A percentile compares a stretch with the other conserved stretches of the same genome.
Evolutionary conservation across 225 moss, liverwort and hornwort species (phyloP).

Genomic region (Polytrichum commune): DNA sequence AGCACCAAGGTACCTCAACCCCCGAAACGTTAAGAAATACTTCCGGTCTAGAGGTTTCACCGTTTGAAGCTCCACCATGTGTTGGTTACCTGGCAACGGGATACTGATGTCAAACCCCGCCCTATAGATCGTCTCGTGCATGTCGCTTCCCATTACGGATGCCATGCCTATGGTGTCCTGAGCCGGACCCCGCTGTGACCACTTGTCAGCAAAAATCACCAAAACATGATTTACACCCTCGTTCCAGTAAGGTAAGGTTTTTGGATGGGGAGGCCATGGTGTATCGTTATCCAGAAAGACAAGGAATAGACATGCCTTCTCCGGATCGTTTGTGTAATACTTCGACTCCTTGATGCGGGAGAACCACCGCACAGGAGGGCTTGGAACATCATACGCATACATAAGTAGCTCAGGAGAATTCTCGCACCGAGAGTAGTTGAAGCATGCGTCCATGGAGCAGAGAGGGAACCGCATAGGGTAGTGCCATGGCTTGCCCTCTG

Average conservation of each 20-base stretch:
- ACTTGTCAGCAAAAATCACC: constrained; percentile 67
- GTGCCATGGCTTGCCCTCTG: constrained; percentile 67
- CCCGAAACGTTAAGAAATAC: constrained; percentile 71
- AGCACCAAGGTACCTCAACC: constrained; percentile 53
- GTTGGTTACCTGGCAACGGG: constrained; percentile 43
- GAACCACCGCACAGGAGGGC: constrained; percentile 52
- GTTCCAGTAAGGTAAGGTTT: constrained; percentile 54
- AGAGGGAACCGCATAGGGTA: constrained; percentile 53
- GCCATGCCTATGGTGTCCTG: constrained; percentile 53
- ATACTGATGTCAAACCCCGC: constrained; percentile 82
- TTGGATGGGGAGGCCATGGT: constrained; percentile 63
- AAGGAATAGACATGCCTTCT: constrained; percentile 69
- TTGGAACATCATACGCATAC: constrained; percentile 54
- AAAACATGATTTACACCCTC: constrained; percentile 71
- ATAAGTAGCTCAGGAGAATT: constrained; percentile 48
- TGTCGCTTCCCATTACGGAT: constrained; percentile 50
- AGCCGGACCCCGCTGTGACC: constrained; percentile 57
- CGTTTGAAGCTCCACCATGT: constrained; percentile 13
- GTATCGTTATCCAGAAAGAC: constrained; percentile 50
- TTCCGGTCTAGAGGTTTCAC: constrained; percentile 40
- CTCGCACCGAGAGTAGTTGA: constrained; percentile 65
- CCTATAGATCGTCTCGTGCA: constrained; percentile 66
- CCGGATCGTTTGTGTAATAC: constrained; percentile 61
- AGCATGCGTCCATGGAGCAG: constrained; percentile 79
- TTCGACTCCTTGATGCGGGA: constrained; percentile 45